Evolutionary conservation across 495 filamentous ascomycete species (phyloP).

Genomic region (Neurospora intermedia): DNA sequence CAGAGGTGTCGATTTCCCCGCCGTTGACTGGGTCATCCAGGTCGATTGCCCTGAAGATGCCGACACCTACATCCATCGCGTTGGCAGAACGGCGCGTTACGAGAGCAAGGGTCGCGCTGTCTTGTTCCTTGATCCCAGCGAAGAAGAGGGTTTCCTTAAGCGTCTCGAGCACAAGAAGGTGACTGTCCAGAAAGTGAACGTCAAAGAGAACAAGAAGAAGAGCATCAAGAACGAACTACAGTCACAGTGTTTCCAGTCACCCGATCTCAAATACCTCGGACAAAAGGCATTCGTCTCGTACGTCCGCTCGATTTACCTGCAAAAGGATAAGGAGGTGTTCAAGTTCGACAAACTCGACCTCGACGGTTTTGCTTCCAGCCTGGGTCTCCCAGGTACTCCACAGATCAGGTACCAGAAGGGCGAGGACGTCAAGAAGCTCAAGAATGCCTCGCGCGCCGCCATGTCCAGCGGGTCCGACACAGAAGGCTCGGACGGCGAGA

Average conservation of each 20-base stretch:
- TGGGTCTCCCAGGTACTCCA: constrained; percentile 84
- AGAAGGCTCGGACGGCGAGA: constrained; percentile 34
- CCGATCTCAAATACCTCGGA: constrained; percentile 86
- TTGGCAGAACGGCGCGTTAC: constrained; percentile 90
- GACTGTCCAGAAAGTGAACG: constrained; percentile 70
- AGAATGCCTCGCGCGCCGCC: constrained; percentile 66
- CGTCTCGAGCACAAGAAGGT: constrained; percentile 81
- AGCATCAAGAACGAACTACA: constrained; percentile 74
- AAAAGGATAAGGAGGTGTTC: constrained; percentile 90
- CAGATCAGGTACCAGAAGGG: constrained; percentile 87
- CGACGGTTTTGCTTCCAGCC: constrained; percentile 72
- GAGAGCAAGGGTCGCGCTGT: constrained; percentile 80
- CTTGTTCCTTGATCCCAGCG: constrained; percentile 82
- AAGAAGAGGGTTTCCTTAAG: constrained; percentile 77
- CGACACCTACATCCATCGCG: constrained; percentile 95
- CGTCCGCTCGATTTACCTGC: constrained; percentile 67
- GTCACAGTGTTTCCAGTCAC: constrained; percentile 88
- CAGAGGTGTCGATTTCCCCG: constrained; percentile 87
- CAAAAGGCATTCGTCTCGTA: constrained; percentile 95
- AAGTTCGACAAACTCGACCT: constrained; percentile 67
- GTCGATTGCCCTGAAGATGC: constrained; percentile 91
- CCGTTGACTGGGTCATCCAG: constrained; percentile 96
- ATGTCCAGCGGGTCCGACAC: constrained; percentile 41
- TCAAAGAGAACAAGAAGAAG: constrained; percentile 81
- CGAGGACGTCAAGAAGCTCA: constrained; percentile 70